Percentiles rank a stretch among this genome's conserved stretches.
These are phyloP conservation scores for Pichia ethanolica DNA, from an alignment of 805 yeast genomes.

Conservation along the genomic window DNA sequence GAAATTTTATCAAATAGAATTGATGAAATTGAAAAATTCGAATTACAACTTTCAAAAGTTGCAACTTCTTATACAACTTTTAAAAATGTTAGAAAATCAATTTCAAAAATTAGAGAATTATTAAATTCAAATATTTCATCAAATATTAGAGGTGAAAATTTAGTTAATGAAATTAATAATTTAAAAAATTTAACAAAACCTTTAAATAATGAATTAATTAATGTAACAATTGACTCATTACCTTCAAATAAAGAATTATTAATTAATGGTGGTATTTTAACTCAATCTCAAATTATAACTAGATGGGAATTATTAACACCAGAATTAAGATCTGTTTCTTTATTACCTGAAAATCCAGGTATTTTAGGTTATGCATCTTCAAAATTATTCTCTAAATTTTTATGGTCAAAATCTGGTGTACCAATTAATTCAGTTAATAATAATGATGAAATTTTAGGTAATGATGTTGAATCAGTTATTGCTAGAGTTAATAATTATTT, in stretches of 20 bases:
- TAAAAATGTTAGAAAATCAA: conserved; percentile 37
- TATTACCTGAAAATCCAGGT: conserved; percentile 94
- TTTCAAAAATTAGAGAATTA: conserved; percentile 35
- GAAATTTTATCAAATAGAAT: conserved; percentile 50
- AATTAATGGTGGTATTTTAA: conserved; percentile 51
- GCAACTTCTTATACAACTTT: conserved; percentile 33
- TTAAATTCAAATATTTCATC: conserved; percentile 31
- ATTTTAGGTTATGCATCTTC: conserved; percentile 87
- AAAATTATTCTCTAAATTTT: conserved; percentile 61
- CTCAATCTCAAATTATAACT: conserved; percentile 68
- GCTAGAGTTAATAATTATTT: conserved; percentile 77
- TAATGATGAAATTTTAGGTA: conserved; percentile 39
- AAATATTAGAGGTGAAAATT: conserved; percentile 37
- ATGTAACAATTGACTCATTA: conserved; percentile 38
- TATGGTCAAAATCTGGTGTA: conserved; percentile 71
- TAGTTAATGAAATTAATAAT: conserved; percentile 35
- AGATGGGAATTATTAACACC: conserved; percentile 78
- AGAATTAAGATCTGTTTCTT: conserved; percentile 80
- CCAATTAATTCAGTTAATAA: conserved; percentile 32
- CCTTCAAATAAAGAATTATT: conserved; percentile 35
- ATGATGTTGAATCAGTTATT: conserved; percentile 81
- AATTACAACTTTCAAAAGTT: conserved; percentile 33
- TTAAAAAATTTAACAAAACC: conserved; percentile 31
- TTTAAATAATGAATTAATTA: conserved; percentile 29
- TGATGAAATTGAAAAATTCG: conserved; percentile 49